Evolutionary conservation across 2,329 filamentous ascomycete species (phyloP), one percentile per base, ranked within the genome.

Genomic region (Arthrobotrys megalospora): DNA sequence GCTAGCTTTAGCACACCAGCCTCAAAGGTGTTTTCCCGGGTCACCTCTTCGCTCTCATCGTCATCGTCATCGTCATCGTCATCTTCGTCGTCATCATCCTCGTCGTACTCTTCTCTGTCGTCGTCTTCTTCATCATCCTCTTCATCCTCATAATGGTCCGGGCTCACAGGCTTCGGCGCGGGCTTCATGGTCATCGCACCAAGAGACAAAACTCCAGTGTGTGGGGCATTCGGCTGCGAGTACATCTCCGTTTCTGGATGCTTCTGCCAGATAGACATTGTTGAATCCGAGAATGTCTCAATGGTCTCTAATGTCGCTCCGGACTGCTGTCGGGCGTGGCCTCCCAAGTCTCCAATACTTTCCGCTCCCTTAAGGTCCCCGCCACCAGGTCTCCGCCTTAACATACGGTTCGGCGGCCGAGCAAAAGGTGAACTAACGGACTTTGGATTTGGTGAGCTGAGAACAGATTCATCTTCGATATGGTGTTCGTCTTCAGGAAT

Each of bases 1-100:
- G 94, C 93, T 67, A 99, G 89, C 81, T 93, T 93, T 76, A 94
- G 91, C 0, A 96, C 93, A 82, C 97, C 94, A 1, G 89, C 91
- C 84, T 98, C 93, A 81, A 98, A 97, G 0, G 94, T 97, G 0
- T 89, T 80, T 62, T 80, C 81, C 24, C 67, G 50, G 2, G 62
- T 72, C 24, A 36, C 52, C 8, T 78, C 67, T 32, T 67, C 63
- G 34, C 75, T 67, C 7, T 63, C 75, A n/a, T 65, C 65, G 14
- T 84, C 64, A 86, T 81, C 11, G 85, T 86, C 47, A 85, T 84
- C n/a, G 82, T 81, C 52, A 83, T 84, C 24, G 83, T 83, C 6
- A 83, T 82, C 38, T 82, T 82, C 41, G 82, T 62, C 60, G 16
- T 75, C 63, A 24, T 78, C 62, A 1, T 68, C 73, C 12, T 71